Evolutionary conservation across 1,284 basidiomycete genomes (phyloP).

Genomic region (Anthracocystis walkeri): DNA sequence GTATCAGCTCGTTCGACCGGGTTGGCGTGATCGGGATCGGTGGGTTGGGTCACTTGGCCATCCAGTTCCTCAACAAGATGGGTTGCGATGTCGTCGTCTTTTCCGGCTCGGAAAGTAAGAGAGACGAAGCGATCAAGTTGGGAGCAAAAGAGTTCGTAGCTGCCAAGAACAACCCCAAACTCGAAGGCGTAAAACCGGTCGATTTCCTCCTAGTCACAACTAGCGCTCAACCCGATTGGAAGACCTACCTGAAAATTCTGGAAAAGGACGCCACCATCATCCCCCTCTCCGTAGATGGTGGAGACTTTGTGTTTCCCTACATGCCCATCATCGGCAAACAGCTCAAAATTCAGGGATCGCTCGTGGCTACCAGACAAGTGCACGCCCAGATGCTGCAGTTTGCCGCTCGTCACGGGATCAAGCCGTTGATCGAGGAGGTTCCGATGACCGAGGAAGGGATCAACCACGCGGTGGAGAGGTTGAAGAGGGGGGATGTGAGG

Average conservation of each 20-base stretch:
- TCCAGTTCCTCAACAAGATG: conserved; percentile 57
- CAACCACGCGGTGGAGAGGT: conserved; percentile 58
- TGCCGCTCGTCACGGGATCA: conserved; percentile 52
- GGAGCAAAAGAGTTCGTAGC: conserved; percentile 62
- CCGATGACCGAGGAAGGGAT: conserved; percentile 65
- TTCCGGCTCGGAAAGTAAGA: conserved; percentile 53
- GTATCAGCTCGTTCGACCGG: conserved; percentile 33
- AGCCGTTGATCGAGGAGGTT: conserved; percentile 64
- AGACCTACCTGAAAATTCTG: conserved; percentile 57
- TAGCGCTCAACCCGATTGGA: conserved; percentile 64
- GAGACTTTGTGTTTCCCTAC: conserved; percentile 57
- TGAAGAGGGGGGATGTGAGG: conserved; percentile 63
- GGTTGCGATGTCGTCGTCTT: conserved; percentile 60
- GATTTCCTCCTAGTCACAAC: conserved; percentile 61
- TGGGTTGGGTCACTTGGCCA: conserved; percentile 55
- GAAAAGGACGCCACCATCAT: conserved; percentile 57
- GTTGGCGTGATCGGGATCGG: conserved; percentile 58
- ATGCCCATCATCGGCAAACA: conserved; percentile 56
- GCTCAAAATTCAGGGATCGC: conserved; percentile 57
- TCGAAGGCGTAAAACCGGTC: conserved; percentile 61
- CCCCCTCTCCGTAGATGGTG: conserved; percentile 56
- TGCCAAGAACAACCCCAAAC: conserved; percentile 58
- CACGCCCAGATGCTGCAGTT: conserved; percentile 64
- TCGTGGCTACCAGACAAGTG: conserved; percentile 59
- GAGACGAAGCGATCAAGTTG: conserved; percentile 57